Percentiles rank a stretch among this genome's conserved stretches.
Conservation (phyloP, 805 yeast genomes). For the Brettanomyces anomalus region DNA sequence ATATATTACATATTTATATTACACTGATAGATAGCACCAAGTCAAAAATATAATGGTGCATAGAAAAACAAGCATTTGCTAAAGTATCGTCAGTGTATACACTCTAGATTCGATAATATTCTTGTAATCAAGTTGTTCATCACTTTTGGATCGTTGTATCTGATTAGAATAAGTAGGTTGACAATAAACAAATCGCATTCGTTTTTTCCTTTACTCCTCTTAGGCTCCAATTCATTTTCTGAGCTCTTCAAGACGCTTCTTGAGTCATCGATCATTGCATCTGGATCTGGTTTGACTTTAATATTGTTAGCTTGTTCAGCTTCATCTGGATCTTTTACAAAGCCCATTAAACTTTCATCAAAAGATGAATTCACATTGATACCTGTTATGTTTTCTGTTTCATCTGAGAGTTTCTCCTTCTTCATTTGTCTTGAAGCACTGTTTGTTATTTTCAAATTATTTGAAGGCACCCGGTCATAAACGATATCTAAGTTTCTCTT, state of each 20-base stretch:
- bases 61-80: neutral
- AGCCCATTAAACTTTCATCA: slow-evolving; percentile 23
- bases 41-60: no score
- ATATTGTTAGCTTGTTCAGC: neutral
- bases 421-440: neutral
- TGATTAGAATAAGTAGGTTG: slow-evolving; percentile 12
- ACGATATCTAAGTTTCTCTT: slow-evolving; percentile 7
- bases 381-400: neutral
- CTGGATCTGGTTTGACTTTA: neutral
- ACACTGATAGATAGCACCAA: no score
- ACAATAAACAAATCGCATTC: slow-evolving; percentile 13
- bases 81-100: neutral
- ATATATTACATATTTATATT: no score
- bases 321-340: slow-evolving; percentile 20
- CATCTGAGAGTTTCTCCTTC: neutral
- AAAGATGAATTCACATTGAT: slow-evolving; percentile 6
- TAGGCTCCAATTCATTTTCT: slow-evolving; percentile 1
- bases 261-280: neutral
- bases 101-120: slow-evolving; percentile 9
- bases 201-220: slow-evolving; percentile 1
- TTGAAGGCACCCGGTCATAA: slow-evolving; percentile 14
- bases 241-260: neutral
- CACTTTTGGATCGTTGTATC: slow-evolving; percentile 7
- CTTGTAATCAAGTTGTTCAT: slow-evolving; percentile 12
- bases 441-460: slow-evolving; percentile 3